Conservation (phyloP, 1,284 basidiomycete species). For the Leucoagaricus sp. region DNA sequence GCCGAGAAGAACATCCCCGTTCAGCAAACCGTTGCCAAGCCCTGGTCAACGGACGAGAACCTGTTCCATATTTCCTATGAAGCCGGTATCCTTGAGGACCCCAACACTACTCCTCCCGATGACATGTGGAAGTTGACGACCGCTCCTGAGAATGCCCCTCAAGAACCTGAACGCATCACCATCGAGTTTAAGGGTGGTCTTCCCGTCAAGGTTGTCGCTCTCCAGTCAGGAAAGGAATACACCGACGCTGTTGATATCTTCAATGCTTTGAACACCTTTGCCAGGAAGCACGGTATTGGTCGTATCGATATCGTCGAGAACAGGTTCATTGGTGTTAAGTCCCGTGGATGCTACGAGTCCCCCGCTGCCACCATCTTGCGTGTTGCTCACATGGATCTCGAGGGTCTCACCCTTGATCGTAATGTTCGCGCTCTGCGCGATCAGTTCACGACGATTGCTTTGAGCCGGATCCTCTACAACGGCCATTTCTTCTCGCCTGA, state of each 20-base stretch:
- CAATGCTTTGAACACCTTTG: constrained; percentile 89
- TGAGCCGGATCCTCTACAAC: constrained; percentile 95
- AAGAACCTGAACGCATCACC: constrained; percentile 77
- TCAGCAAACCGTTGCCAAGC: constrained; percentile 94
- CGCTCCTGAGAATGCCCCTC: constrained; percentile 83
- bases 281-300: constrained; percentile 93
- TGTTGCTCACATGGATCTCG: constrained; percentile 93
- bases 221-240: constrained; percentile 53
- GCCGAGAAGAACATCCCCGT: constrained; percentile 91
- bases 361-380: constrained; percentile 96
- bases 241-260: constrained; percentile 98
- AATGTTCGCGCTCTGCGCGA: constrained; percentile 96
- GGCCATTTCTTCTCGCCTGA: constrained; percentile 98
- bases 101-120: constrained; percentile 90
- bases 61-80: constrained; percentile 99
- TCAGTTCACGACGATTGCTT: constrained; percentile 90
- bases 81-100: constrained; percentile 98
- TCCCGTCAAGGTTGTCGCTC: constrained; percentile 77
- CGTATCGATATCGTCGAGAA: constrained; percentile 99
- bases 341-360: constrained; percentile 97
- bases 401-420: constrained; percentile 96
- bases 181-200: constrained; percentile 89
- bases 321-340: constrained; percentile 99
- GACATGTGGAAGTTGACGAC: constrained; percentile 99
- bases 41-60: constrained; percentile 99